A percentile compares a stretch with the other conserved stretches of the same genome.
These are phyloP conservation scores for Termitomyces sp. DNA, from an alignment of 768 basidiomycete genomes.

Conservation along the genomic window DNA sequence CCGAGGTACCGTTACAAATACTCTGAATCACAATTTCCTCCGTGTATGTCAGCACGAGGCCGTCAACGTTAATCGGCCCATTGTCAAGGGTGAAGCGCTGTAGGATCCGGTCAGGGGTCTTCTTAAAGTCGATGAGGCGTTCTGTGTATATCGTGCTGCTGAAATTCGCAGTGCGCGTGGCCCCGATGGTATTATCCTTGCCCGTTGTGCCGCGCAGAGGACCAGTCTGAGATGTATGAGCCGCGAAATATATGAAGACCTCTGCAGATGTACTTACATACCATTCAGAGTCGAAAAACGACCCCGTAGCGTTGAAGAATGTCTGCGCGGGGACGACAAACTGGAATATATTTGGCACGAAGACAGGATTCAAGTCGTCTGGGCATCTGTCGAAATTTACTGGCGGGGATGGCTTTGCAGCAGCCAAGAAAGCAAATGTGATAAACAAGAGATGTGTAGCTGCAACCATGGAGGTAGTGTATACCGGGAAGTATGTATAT, in stretches of 20 bases:
- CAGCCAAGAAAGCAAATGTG: neutral
- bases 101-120: neutral
- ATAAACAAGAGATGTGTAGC: neutral
- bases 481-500: neutral
- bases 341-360: neutral
- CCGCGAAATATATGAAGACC: neutral
- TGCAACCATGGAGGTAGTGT: neutral
- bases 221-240: neutral
- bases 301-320: constrained; percentile 1
- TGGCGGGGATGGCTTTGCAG: neutral
- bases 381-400: neutral
- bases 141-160: neutral
- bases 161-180: neutral
- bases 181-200: neutral
- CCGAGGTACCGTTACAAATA: constrained; percentile 7
- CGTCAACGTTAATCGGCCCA: neutral
- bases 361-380: neutral
- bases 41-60: neutral
- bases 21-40: constrained; percentile 8
- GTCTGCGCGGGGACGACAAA: neutral
- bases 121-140: neutral
- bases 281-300: constrained; percentile 1
- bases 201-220: neutral
- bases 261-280: constrained; percentile 2
- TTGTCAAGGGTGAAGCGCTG: neutral